A percentile compares a stretch with the other conserved stretches of the same genome.
These are phyloP conservation scores for Russula earlei DNA, from an alignment of 768 basidiomycete genomes.

Conservation along the genomic window DNA sequence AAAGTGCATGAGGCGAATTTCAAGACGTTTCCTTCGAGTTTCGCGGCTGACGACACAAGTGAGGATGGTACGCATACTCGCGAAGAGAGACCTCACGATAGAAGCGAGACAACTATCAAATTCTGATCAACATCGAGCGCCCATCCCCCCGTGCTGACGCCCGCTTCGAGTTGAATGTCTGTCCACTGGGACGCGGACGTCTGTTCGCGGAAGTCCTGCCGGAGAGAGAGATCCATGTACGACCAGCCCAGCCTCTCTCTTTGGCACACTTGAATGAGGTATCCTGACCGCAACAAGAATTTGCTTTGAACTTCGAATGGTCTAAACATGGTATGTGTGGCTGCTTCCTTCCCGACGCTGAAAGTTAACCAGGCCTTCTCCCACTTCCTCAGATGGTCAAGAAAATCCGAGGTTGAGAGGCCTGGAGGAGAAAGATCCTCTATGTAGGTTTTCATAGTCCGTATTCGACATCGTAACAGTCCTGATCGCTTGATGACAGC, in stretches of 20 bases:
- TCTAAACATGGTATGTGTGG: background rate
- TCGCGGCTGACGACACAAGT: background rate
- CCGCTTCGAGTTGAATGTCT: conserved; percentile 15
- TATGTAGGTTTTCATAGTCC: background rate
- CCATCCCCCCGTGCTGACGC: conserved; percentile 15
- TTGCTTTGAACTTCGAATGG: background rate
- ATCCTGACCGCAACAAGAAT: conserved; percentile 2
- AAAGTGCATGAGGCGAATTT: conserved; percentile 1
- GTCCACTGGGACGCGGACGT: background rate
- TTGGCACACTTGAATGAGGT: background rate
- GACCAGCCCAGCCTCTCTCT: background rate
- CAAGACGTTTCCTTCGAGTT: background rate
- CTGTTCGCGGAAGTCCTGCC: background rate
- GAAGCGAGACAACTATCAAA: background rate
- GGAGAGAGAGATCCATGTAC: background rate
- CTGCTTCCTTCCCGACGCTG: background rate
- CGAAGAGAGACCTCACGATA: background rate
- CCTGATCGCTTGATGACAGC: background rate
- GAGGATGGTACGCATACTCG: background rate
- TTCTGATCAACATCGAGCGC: conserved; percentile 7
- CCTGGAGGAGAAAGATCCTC: conserved; percentile 1
- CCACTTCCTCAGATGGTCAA: background rate
- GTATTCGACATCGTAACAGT: background rate
- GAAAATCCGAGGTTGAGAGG: background rate
- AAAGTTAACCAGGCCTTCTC: conserved; percentile 5